These are phyloP conservation scores for Beauveria australis DNA, from an alignment of 2,329 filamentous ascomycete species.

Conservation along the genomic window DNA sequence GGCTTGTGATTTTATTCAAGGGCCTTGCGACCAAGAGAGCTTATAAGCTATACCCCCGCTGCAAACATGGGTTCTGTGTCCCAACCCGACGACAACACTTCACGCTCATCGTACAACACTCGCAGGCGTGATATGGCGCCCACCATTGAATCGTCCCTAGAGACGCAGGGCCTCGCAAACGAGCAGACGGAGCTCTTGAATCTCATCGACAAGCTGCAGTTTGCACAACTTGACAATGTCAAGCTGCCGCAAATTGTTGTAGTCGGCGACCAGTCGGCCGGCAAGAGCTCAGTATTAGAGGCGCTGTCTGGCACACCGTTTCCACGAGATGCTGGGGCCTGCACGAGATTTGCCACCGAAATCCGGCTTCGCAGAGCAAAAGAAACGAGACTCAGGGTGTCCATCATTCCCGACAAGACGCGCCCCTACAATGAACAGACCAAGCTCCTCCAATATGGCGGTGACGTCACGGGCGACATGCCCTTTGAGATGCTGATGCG, in stretches of 20 bases:
- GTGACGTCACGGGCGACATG: conserved; percentile 34
- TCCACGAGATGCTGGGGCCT: conserved; percentile 50
- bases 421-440: conserved; percentile 39
- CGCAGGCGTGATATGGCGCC: conserved; percentile 26
- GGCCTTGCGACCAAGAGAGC: not conserved
- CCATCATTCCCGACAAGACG: conserved; percentile 46
- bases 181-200: conserved; percentile 51
- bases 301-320: conserved; percentile 56
- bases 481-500: conserved; percentile 44
- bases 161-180: conserved; percentile 40
- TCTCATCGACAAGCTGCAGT: conserved; percentile 47
- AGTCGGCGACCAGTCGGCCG: conserved; percentile 55
- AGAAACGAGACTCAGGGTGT: conserved; percentile 37
- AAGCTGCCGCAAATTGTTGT: conserved; percentile 55
- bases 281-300: conserved; percentile 56
- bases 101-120: conserved; percentile 10
- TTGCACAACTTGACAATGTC: conserved; percentile 43
- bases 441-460: conserved; percentile 39
- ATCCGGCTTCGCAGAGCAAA: conserved; percentile 44
- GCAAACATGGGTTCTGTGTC: not conserved
- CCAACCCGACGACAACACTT: not conserved
- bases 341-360: conserved; percentile 54
- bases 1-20: not conserved
- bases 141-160: conserved; percentile 40
- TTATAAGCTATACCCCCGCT: not conserved